phyloP scores from a whole-genome alignment of 352 stramenopile genomes.

The Blastocystis sp. region DNA sequence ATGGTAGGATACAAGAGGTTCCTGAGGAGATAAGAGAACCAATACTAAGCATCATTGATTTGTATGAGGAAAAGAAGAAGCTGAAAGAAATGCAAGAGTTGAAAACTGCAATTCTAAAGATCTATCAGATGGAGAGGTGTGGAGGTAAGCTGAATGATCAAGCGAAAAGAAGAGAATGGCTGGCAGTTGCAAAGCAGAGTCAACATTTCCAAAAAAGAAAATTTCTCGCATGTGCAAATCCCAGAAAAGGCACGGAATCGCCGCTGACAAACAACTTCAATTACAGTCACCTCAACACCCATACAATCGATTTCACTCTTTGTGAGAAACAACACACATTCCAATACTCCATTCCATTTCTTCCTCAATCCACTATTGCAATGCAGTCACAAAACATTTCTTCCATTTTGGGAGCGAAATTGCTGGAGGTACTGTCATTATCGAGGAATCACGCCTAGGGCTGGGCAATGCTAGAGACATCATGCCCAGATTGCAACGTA shows the following conservation, averaged over 20 bases:
- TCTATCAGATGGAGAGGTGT: background rate
- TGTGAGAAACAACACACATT: no score
- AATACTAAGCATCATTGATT: background rate
- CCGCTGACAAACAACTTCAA: no score
- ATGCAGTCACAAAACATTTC: slow-evolving; percentile 18
- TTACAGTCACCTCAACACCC: no score
- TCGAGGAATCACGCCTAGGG: background rate
- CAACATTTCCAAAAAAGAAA: no score
- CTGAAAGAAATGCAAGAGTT: background rate
- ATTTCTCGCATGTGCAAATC: no score
- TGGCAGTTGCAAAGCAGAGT: no score
- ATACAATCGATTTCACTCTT: no score
- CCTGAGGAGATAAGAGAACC: no score
- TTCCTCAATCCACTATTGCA: slow-evolving; percentile 5
- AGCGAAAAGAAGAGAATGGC: no score
- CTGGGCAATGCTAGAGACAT: slow-evolving; percentile 36
- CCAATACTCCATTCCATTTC: background rate
- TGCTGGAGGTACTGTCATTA: slow-evolving; percentile 18
- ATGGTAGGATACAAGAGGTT: no score
- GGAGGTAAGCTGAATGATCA: no score
- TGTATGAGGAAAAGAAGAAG: background rate
- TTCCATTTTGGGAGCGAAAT: slow-evolving; percentile 15
- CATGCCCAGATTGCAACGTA: slow-evolving; percentile 10
- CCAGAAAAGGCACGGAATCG: no score
- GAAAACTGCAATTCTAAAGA: background rate